These are phyloP conservation scores for Phytophthora europaea DNA, from an alignment of 352 stramenopile species.

Conservation along the genomic window DNA sequence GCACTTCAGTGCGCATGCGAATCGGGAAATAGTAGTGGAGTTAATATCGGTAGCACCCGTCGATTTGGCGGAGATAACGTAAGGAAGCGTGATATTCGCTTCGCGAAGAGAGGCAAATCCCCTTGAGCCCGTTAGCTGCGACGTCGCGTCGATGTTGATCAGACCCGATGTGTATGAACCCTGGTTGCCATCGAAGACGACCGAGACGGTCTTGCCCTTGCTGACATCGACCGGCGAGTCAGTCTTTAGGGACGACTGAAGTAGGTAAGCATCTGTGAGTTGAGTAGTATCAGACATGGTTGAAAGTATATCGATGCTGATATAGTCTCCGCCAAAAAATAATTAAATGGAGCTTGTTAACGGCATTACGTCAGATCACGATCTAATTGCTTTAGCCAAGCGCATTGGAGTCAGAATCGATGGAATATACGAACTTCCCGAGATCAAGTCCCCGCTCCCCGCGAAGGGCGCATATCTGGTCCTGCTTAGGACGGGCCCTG, in stretches of 20 bases:
- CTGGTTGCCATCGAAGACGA: background rate
- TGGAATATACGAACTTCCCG: constrained; percentile 16
- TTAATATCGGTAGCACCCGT: background rate
- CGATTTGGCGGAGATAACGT: background rate
- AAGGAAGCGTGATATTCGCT: too few species aligned
- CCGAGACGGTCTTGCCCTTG: background rate
- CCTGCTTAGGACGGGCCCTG: constrained; percentile 6
- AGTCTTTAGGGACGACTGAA: background rate
- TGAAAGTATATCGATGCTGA: too few species aligned
- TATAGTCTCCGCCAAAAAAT: too few species aligned
- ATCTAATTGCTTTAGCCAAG: too few species aligned
- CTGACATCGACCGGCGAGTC: background rate
- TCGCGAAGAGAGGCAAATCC: too few species aligned
- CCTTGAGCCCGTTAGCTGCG: background rate
- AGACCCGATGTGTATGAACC: background rate
- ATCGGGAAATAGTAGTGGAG: background rate
- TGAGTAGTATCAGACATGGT: background rate
- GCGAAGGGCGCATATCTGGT: background rate
- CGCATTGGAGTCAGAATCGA: too few species aligned
- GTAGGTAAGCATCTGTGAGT: background rate
- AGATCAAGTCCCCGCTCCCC: background rate
- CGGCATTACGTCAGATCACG: too few species aligned
- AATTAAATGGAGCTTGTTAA: too few species aligned
- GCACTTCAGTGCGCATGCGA: background rate
- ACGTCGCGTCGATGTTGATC: background rate